These are phyloP conservation scores for Fusarium albosuccineum DNA, from an alignment of 2,329 filamentous ascomycete genomes.

Conservation along the genomic window DNA sequence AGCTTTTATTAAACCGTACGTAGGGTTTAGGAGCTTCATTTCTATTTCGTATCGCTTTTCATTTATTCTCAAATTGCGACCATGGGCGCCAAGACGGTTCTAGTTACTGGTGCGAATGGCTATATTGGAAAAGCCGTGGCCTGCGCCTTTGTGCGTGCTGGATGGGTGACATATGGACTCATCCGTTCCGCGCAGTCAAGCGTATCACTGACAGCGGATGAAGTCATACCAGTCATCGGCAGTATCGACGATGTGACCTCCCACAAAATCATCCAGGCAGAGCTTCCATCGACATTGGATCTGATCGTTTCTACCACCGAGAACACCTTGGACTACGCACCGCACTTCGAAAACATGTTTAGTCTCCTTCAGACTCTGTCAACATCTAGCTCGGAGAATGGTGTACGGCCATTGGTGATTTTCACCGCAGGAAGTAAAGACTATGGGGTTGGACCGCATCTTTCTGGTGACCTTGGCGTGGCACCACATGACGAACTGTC, in stretches of 20 bases:
- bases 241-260: background rate
- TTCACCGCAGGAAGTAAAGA: conserved; percentile 1
- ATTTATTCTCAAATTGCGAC: background rate
- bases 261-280: background rate
- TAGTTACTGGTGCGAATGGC: conserved; percentile 8
- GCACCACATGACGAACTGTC: background rate
- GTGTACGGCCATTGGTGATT: background rate
- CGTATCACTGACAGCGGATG: background rate
- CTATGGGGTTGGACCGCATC: background rate
- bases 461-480: background rate
- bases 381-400: background rate
- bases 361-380: background rate
- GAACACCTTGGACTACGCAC: background rate
- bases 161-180: conserved; percentile 8
- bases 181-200: conserved; percentile 1
- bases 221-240: conserved; percentile 7
- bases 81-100: conserved; percentile 2
- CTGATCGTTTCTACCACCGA: conserved; percentile 1
- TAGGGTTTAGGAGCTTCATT: background rate
- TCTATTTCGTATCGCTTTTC: background rate
- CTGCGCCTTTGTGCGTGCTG: conserved; percentile 4
- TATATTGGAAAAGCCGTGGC: conserved; percentile 4
- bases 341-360: background rate
- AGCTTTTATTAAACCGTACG: background rate
- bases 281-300: conserved; percentile 2